A percentile compares a stretch with the other conserved stretches of the same genome.
Evolutionary conservation across 768 basidiomycete genomes (phyloP).

Genomic region (Rhodotorula diobovata): DNA sequence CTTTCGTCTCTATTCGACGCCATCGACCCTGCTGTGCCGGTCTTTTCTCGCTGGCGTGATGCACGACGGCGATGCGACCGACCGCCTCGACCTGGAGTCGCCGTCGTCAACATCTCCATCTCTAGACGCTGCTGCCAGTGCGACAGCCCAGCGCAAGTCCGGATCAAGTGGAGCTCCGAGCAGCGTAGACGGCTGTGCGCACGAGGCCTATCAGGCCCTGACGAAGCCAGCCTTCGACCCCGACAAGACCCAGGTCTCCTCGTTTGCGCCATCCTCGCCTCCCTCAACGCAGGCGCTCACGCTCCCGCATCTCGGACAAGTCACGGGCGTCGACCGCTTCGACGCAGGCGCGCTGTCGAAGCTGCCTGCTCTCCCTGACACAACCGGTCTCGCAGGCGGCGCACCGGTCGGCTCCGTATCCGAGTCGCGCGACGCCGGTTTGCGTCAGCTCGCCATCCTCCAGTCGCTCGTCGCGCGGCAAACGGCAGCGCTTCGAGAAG

Average conservation of each 20-base stretch:
- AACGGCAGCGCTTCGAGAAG: not conserved
- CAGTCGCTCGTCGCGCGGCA: slow-evolving; percentile 11
- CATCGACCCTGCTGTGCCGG: not conserved
- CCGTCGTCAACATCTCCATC: not conserved
- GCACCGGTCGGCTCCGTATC: not conserved
- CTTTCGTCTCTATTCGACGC: not conserved
- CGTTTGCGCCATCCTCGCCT: not conserved
- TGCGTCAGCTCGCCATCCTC: slow-evolving; percentile 1
- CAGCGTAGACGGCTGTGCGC: too few relatives aligned
- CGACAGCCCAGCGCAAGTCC: too few relatives aligned
- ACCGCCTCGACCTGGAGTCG: not conserved
- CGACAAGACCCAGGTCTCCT: not conserved
- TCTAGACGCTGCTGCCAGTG: not conserved
- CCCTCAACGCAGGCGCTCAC: not conserved
- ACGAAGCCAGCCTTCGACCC: not conserved
- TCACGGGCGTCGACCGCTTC: not conserved
- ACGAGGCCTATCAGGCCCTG: not conserved
- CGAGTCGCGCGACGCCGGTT: not conserved
- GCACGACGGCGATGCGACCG: not conserved
- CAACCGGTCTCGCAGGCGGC: not conserved
- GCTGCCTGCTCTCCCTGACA: not conserved
- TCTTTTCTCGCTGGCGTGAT: not conserved
- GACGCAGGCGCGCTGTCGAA: not conserved
- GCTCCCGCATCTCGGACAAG: not conserved
- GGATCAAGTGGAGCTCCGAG: not conserved